Percentiles rank a stretch among this genome's conserved stretches.
These are phyloP conservation scores for Hirschfeldia incana DNA, from an alignment of 345 rosid species.

Conservation along the genomic window DNA sequence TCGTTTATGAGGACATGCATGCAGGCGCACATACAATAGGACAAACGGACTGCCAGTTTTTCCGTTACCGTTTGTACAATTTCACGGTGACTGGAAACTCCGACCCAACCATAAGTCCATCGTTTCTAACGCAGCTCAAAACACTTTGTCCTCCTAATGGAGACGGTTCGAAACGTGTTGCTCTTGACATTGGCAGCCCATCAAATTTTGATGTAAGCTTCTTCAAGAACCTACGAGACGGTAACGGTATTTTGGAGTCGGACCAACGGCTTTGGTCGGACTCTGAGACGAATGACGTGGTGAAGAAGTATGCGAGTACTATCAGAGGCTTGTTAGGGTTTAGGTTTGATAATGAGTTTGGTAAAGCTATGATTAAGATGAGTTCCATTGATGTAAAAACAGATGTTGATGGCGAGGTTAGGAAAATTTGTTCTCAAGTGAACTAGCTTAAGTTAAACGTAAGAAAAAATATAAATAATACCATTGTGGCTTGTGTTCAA, in stretches of 20 bases:
- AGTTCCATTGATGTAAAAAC: constrained; percentile 70
- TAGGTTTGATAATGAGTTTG: constrained; percentile 59
- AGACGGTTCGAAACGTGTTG: constrained; percentile 57
- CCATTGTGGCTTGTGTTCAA: neutral
- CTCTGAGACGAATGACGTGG: constrained; percentile 43
- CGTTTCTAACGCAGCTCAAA: constrained; percentile 55
- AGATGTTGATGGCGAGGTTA: constrained; percentile 59
- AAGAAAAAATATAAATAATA: neutral
- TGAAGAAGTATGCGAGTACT: constrained; percentile 55
- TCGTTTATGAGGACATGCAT: neutral
- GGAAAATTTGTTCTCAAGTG: constrained; percentile 64
- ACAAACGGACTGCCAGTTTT: constrained; percentile 64
- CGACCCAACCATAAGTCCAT: constrained; percentile 64
- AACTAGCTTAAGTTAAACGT: constrained; percentile 37
- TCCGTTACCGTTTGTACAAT: constrained; percentile 72
- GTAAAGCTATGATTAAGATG: constrained; percentile 77
- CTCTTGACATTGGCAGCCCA: constrained; percentile 56
- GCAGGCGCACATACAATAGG: constrained; percentile 76
- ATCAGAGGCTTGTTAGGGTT: constrained; percentile 60
- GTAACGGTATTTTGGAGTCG: constrained; percentile 68
- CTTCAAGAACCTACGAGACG: constrained; percentile 63
- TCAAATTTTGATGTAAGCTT: constrained; percentile 54
- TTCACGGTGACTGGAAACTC: constrained; percentile 62
- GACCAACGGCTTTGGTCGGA: constrained; percentile 78
- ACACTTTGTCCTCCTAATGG: constrained; percentile 62